Evolutionary conservation across 2,329 filamentous ascomycete genomes (phyloP).

Genomic region (Fusarium napiforme): DNA sequence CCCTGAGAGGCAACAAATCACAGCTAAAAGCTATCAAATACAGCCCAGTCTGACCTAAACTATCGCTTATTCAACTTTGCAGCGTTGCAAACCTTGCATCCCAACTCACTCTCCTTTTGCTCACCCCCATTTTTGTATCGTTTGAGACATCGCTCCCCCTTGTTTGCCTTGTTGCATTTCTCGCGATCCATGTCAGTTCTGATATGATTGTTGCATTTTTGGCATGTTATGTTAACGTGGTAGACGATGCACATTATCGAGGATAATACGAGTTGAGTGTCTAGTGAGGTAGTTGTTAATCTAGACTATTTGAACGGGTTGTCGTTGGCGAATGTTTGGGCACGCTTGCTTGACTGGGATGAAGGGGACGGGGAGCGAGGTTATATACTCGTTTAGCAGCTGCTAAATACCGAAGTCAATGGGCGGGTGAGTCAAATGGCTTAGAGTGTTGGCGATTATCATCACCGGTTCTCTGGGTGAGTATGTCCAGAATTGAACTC

Average conservation of each 20-base stretch:
- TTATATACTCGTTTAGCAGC: fast-evolving
- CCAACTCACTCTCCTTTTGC: neutral
- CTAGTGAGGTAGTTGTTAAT: fast-evolving
- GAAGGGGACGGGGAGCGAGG: fast-evolving
- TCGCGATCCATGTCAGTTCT: neutral
- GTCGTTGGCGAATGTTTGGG: neutral
- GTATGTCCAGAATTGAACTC: fast-evolving
- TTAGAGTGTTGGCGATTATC: fast-evolving
- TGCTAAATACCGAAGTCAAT: too few species aligned
- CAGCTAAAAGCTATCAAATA: too few species aligned
- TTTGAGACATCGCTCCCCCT: neutral
- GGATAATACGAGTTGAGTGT: fast-evolving
- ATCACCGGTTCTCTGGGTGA: neutral
- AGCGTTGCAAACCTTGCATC: neutral
- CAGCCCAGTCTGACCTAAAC: fast-evolving
- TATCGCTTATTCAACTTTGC: neutral
- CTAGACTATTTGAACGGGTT: neutral
- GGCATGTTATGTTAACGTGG: neutral
- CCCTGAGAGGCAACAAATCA: too few species aligned
- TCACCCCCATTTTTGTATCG: neutral
- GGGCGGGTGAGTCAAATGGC: fast-evolving
- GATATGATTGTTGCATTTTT: neutral
- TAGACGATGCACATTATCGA: neutral
- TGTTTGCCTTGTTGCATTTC: neutral
- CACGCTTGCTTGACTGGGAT: neutral